These are phyloP conservation scores for Glonium stellatum DNA, from an alignment of 495 filamentous ascomycete species.

Conservation along the genomic window DNA sequence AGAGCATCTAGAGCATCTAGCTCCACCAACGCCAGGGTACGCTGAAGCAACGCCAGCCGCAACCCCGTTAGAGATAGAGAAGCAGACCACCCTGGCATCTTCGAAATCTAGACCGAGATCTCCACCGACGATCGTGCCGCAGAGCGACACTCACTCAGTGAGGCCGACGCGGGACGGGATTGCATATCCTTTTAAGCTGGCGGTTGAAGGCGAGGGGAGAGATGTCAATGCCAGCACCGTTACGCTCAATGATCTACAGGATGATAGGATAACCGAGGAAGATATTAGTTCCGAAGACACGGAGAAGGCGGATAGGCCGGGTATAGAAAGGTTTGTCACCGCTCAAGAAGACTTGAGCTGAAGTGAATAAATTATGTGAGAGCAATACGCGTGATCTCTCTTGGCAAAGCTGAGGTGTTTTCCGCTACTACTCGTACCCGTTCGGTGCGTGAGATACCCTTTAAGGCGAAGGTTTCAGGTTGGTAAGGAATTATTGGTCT, in stretches of 20 bases:
- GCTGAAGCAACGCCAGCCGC: not conserved
- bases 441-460: too few species aligned
- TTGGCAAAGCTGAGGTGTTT: too few species aligned
- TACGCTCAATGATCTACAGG: conserved; percentile 17
- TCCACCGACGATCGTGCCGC: conserved; percentile 17
- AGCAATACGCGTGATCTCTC: too few species aligned
- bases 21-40: not conserved
- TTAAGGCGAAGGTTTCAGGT: too few species aligned
- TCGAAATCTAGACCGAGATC: conserved; percentile 7
- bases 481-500: too few species aligned
- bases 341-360: conserved; percentile 10
- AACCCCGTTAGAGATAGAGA: not conserved
- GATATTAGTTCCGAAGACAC: not conserved
- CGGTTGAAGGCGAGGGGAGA: conserved; percentile 14
- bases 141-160: conserved; percentile 15
- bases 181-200: conserved; percentile 28
- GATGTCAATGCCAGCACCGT: conserved; percentile 24
- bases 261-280: not conserved
- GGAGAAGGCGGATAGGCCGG: conserved; percentile 14
- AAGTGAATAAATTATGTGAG: too few species aligned
- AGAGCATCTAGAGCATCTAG: not conserved
- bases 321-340: conserved; percentile 24
- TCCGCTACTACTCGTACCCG: too few species aligned
- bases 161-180: conserved; percentile 23
- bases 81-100: not conserved